These are phyloP conservation scores for Colletotrichum higginsianum DNA, from an alignment of 2,329 filamentous ascomycete species.

Conservation along the genomic window DNA sequence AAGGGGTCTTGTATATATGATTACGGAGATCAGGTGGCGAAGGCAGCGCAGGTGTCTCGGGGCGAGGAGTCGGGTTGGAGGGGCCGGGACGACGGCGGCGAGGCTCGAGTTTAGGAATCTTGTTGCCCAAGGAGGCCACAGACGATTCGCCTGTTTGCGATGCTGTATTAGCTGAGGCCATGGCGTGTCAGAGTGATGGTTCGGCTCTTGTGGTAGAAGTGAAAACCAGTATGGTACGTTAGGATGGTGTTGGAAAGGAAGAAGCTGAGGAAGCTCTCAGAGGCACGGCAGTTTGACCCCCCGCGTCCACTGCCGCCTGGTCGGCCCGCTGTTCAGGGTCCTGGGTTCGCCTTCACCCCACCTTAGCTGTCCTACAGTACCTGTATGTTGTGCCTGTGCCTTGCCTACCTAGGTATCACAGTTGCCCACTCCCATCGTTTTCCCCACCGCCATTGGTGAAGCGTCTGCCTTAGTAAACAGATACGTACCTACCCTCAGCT, in stretches of 20 bases:
- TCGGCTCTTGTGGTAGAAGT: neutral
- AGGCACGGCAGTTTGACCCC: neutral
- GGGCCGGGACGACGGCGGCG: conserved; percentile 68
- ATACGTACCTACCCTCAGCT: conserved; percentile 16
- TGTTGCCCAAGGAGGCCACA: conserved; percentile 21
- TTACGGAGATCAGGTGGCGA: conserved; percentile 73
- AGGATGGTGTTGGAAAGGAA: neutral
- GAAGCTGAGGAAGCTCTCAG: neutral
- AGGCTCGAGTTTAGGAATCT: conserved; percentile 78
- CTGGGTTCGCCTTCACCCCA: neutral
- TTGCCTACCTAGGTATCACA: neutral
- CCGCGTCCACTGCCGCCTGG: conserved; percentile 11
- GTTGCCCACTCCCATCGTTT: neutral
- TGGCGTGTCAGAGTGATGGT: neutral
- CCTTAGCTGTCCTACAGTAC: neutral
- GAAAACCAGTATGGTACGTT: conserved; percentile 1
- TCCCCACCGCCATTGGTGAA: conserved; percentile 13
- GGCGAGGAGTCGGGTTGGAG: conserved; percentile 74
- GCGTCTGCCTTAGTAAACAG: conserved; percentile 20
- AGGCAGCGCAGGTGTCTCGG: conserved; percentile 82
- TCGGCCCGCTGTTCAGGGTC: neutral
- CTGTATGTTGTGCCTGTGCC: neutral
- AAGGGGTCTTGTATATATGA: conserved; percentile 76
- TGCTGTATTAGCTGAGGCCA: conserved; percentile 27
- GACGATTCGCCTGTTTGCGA: neutral